Evolutionary conservation across 768 basidiomycete species (phyloP).

Genomic region (Leccinum imitatum): DNA sequence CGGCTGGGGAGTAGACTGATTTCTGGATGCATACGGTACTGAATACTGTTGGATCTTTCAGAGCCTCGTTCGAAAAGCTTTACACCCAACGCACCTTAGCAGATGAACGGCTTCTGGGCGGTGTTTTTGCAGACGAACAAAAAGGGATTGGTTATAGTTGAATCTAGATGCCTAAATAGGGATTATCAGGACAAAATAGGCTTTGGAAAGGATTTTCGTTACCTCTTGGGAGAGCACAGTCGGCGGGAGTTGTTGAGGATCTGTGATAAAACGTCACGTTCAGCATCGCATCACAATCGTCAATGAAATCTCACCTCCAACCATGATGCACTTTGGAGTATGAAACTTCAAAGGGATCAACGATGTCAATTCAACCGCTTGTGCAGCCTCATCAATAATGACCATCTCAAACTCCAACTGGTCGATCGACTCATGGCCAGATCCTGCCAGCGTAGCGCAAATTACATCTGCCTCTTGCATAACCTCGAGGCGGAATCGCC

Average conservation of each 20-base stretch:
- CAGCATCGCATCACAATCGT: not conserved
- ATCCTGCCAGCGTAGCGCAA: conserved; percentile 89
- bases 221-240: conserved; percentile 75
- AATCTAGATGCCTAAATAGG: conserved; percentile 56
- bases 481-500: conserved; percentile 73
- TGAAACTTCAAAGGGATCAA: conserved; percentile 92
- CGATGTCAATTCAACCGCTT: conserved; percentile 92
- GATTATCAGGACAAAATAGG: conserved; percentile 17
- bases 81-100: conserved; percentile 59
- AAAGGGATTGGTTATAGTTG: conserved; percentile 87
- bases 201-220: conserved; percentile 22
- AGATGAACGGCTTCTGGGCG: conserved; percentile 85
- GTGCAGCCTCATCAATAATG: conserved; percentile 97
- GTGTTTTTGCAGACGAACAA: conserved; percentile 84
- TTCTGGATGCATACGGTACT: conserved; percentile 99
- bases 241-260: conserved; percentile 94
- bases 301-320: conserved; percentile 60
- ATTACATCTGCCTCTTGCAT: conserved; percentile 89
- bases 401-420: conserved; percentile 90
- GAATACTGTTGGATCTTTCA: conserved; percentile 60
- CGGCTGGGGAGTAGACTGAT: conserved; percentile 88
- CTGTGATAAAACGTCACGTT: conserved; percentile 32
- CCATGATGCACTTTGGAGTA: conserved; percentile 83
- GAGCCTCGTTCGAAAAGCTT: not conserved
- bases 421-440: conserved; percentile 86